Conservation (phyloP, 345 rosid species). For the Melastoma malabathricum region DNA sequence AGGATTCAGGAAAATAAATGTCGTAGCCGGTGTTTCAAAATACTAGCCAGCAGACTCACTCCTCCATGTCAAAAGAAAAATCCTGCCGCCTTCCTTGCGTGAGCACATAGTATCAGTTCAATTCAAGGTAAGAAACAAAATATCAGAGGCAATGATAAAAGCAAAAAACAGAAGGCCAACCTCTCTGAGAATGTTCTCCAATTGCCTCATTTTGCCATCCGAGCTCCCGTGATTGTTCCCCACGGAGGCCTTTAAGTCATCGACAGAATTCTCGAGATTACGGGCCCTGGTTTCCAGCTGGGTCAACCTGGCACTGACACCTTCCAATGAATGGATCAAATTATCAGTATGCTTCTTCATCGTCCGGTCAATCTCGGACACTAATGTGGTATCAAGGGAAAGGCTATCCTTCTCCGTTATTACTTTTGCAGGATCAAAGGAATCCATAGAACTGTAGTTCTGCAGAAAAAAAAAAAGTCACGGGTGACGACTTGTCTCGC, state of each 20-base stretch:
- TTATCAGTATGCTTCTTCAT: constrained; percentile 66
- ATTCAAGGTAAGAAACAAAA: background rate
- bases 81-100: too few relatives aligned
- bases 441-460: constrained; percentile 56
- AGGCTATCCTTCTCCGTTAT: constrained; percentile 37
- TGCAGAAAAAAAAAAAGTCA: constrained; percentile 7
- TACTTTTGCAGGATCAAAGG: constrained; percentile 44
- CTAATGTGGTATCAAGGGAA: constrained; percentile 18
- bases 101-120: background rate
- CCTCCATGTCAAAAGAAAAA: too few relatives aligned
- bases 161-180: constrained; percentile 19
- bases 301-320: constrained; percentile 61
- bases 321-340: constrained; percentile 54
- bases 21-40: too few relatives aligned
- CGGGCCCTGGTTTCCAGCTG: constrained; percentile 71
- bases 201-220: constrained; percentile 73
- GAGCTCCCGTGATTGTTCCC: constrained; percentile 67
- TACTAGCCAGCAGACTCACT: too few relatives aligned
- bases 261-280: constrained; percentile 55
- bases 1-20: too few relatives aligned
- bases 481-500: too few relatives aligned
- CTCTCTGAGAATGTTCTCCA: constrained; percentile 77
- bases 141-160: background rate
- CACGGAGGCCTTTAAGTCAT: constrained; percentile 68
- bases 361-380: constrained; percentile 55